Base-by-base conservation (phyloP, 495 filamentous ascomycete genomes). In the Xylaria sp. region DNA sequence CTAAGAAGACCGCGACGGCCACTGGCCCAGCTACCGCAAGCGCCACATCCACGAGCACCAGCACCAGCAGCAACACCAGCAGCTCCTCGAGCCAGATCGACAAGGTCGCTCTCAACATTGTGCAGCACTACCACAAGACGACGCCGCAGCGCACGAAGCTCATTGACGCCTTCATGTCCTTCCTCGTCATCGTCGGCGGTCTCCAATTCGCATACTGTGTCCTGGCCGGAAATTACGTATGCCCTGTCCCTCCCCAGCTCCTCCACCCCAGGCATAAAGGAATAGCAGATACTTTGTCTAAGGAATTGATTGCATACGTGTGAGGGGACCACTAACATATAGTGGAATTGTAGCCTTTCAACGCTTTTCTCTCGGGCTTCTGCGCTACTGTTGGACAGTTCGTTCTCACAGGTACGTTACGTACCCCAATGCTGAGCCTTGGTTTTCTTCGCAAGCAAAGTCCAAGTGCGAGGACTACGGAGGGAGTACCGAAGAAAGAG, bases 301-400 rank as follows among this genome's bases (percentile, higher is more conserved):
- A 37, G 40, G 26, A 14, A 21, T 44, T 41, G n/a, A 58, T 43
- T 21, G 14, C 35, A 35, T 53, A 21, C 17, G 26, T 26, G 17
- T 19, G 4, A 21, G 5, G 48, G 14, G 33, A 48, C 26, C 64
- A 70, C 76, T 75, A 72, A 75, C 67, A 50, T 7, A 58, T 43
- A 46, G 21, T 50, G n/a, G 59, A 31, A 52, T 61, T 52, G 71
- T 73, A 98, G 94, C 96, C 96, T 9, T 99, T 99, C 88, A 99
- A 99, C 81, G 96, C 96, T 74, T 99, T 99, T 85, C 87, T 99
- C 52, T 91, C 94, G 40, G 97, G 97, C 55, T 99, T 99, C 85
- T 90, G 88, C 53, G 95, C 95, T 14, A 96, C 97, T 3, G 95
- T 99, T 59, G 96, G 97, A 24, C 97, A 99, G 78, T 99, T 99